Base-by-base conservation (phyloP, 495 filamentous ascomycete species). In the Talaromyces liani region DNA sequence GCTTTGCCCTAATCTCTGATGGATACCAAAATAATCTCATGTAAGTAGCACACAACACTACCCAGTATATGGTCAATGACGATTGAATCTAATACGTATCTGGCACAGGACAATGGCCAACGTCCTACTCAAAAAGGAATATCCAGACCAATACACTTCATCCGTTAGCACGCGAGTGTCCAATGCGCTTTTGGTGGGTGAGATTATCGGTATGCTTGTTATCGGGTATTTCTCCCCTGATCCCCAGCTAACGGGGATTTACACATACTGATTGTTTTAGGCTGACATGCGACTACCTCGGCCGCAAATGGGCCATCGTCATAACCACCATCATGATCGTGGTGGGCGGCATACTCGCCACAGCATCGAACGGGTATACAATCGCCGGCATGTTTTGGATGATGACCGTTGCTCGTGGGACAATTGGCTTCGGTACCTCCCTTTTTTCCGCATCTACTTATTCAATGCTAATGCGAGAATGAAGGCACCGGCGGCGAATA, bases 11-110 rank as follows among this genome's bases (percentile, higher is more conserved):
- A 20, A 79, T 83, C 61, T 81, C 78, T 18, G 80, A 83, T 76
- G 80, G 80, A 57, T 83, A 83, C 60, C 79, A 82, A 58, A 82
- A 82, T 58, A 81, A 78, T 47, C 64, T 81, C n/a, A 83, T 82
- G 80, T 68, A 39, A 63, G 67, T 54, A 24, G 20, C 54, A 9
- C 49, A 16, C 27, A 27, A 27, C 27, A 27, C 27, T 24, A 24
- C 22, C 22, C 22, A 2, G 22, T 24, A 24, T 1, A 24, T 24
- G 2, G 22, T 1, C 22, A 24, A 24, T 24, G 22, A 24, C 2
- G 22, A 24, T 24, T 24, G 22, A 2, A 24, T 24, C 22, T 24
- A 24, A 24, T 24, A 24, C 22, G 22, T 24, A 24, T 24, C 22
- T 24, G 22, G 22, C 22, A 47, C 12, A 74, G 67, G 70, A 82